Conservation (phyloP, 352 stramenopile genomes). For the Thraustochytrium sp. region DNA sequence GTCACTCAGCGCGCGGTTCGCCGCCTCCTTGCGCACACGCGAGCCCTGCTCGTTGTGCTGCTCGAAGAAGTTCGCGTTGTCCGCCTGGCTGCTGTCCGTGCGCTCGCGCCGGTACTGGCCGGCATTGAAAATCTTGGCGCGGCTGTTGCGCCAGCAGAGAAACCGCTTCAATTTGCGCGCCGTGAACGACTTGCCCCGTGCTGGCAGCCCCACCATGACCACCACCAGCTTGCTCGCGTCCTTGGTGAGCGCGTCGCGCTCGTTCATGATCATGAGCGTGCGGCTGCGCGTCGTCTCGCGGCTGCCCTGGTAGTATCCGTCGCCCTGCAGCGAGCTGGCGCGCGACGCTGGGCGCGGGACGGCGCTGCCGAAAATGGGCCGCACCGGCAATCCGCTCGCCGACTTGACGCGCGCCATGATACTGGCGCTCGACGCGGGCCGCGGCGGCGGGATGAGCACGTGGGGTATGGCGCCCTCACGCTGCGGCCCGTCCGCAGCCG, state of each 20-base stretch:
- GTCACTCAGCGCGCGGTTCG: constrained; percentile 72
- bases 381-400: background rate
- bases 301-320: background rate
- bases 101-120: constrained; percentile 62
- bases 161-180: constrained; percentile 78
- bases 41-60: constrained; percentile 68
- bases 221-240: constrained; percentile 65
- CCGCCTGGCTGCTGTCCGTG: background rate
- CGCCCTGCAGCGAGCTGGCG: background rate
- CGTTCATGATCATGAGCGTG: constrained; percentile 30
- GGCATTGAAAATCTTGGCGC: constrained; percentile 78
- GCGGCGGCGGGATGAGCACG: background rate
- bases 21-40: constrained; percentile 63
- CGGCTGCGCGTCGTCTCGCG: background rate
- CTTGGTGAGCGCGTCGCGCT: background rate
- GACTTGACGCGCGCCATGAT: constrained; percentile 3
- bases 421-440: background rate
- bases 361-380: background rate
- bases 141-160: constrained; percentile 73
- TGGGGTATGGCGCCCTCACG: background rate
- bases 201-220: constrained; percentile 79
- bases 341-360: background rate
- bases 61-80: constrained; percentile 11
- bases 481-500: background rate
- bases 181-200: constrained; percentile 82